Base-by-base conservation (phyloP, 176 grass and related monocot species). In the Oryza brachyantha region DNA sequence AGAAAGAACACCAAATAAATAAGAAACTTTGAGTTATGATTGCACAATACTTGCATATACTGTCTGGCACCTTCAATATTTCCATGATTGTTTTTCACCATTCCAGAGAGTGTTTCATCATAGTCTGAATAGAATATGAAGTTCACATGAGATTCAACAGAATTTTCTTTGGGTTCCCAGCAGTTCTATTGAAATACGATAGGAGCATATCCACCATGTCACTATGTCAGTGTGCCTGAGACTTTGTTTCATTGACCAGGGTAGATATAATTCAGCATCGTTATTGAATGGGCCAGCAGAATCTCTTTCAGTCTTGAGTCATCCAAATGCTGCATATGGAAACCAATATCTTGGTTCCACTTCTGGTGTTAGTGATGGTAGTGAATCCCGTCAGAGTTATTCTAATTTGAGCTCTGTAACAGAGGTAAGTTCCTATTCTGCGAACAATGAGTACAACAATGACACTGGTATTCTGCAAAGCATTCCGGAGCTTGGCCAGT, bases 351-450 rank as follows among this genome's bases (percentile, higher is more conserved):
- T 43, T 45, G 61, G 66, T 38, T 72, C 78, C 34, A 66, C 38
- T 74, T 86, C 88, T 63, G 83, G 74, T 17, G n/a, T 55, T 67
- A 86, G 76, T 63, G 88, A 67, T 31, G 73, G 86, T 48, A 48
- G 61, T 89, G 92, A 94, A 84, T 83, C 86, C 35, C 81, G 63
- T 31, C 90, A 86, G 31, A 94, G 79, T 84, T 71, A 86, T 76
- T 90, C 77, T 66, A 90, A 66, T 68, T 75, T 75, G 70, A 91
- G 85, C 61, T 93, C 83, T 62, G 67, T 86, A 46, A 91, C 83
- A 74, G 92, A 99, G 87, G 90, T 95, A 70, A 99, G 81, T 75
- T 95, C 88, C 27, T 86, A 62, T 82, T 85, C 68, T 75, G 66
- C n/a, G 21, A 87, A 82, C 65, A 84, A 71, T 71, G 86, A 84